A percentile compares a stretch with the other conserved stretches of the same genome.
Evolutionary conservation across 805 yeast genomes (phyloP).

Genomic region (Jamesozyma jinghongensis): DNA sequence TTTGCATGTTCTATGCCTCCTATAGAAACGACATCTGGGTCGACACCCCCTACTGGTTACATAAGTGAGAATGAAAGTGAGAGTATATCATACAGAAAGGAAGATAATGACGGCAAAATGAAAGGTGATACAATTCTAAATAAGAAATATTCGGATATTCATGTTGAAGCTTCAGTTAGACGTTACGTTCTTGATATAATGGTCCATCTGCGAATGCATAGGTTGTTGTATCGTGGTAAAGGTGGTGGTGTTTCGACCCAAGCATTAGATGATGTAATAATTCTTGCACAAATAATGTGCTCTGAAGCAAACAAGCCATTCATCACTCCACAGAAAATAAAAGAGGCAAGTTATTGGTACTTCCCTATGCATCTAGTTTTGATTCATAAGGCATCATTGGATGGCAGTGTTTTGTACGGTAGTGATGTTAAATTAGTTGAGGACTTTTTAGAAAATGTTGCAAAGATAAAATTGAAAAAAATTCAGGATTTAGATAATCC

Average conservation of each 20-base stretch:
- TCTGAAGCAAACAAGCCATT: constrained; percentile 30
- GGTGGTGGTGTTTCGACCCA: constrained; percentile 44
- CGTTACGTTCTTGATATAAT: constrained; percentile 52
- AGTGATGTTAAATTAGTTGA: constrained; percentile 22
- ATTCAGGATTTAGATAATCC: constrained; percentile 15
- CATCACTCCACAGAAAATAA: constrained; percentile 46
- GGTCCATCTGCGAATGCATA: constrained; percentile 45
- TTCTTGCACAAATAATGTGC: constrained; percentile 35
- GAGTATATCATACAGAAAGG: background rate
- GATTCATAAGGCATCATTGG: constrained; percentile 32
- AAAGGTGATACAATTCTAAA: background rate
- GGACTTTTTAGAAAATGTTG: constrained; percentile 17
- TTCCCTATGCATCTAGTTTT: constrained; percentile 46
- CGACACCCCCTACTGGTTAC: constrained; percentile 4
- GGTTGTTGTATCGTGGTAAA: constrained; percentile 36
- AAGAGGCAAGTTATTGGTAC: constrained; percentile 38
- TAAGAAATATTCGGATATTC: constrained; percentile 1
- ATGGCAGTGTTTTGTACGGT: constrained; percentile 23
- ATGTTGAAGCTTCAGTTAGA: constrained; percentile 8
- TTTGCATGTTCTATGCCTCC: constrained; percentile 17
- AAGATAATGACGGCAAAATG: background rate
- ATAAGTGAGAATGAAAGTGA: constrained; percentile 3
- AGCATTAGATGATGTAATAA: constrained; percentile 37
- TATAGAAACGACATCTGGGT: background rate
- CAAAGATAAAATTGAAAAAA: constrained; percentile 12